These are phyloP conservation scores for Elaeagnus macrophylla DNA, from an alignment of 306 rosid species.

Conservation along the genomic window DNA sequence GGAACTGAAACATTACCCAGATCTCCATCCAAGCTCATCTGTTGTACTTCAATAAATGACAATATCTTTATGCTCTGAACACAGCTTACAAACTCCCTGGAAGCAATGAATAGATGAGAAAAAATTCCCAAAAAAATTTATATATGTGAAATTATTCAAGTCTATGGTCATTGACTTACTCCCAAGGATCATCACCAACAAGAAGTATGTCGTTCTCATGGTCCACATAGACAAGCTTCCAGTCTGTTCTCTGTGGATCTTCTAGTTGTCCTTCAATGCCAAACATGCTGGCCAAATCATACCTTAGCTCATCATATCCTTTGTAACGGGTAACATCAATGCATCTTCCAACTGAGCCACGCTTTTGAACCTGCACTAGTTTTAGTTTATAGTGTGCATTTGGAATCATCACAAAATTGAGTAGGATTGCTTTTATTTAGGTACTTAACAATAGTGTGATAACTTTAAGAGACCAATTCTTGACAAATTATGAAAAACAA, in stretches of 20 bases:
- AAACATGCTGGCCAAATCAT: conserved; percentile 91
- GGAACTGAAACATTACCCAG: conserved; percentile 66
- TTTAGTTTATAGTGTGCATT: conserved; percentile 10
- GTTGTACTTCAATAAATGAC: conserved; percentile 86
- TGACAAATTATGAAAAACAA: too few relatives aligned
- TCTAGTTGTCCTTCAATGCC: conserved; percentile 97
- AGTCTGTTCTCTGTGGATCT: conserved; percentile 87
- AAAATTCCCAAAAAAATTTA: neutral
- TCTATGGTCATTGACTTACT: conserved; percentile 46
- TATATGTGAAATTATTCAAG: conserved; percentile 4
- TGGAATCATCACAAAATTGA: neutral
- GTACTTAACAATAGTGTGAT: too few relatives aligned
- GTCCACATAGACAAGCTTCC: conserved; percentile 95
- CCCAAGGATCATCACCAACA: conserved; percentile 99
- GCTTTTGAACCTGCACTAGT: conserved; percentile 79
- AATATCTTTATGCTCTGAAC: conserved; percentile 95
- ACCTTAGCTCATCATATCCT: conserved; percentile 77
- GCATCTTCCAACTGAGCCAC: conserved; percentile 98
- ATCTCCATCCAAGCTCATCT: conserved; percentile 95
- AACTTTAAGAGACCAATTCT: too few relatives aligned
- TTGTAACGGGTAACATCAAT: conserved; percentile 90
- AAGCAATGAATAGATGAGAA: conserved; percentile 4
- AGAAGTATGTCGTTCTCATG: conserved; percentile 97
- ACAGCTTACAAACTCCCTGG: conserved; percentile 93
- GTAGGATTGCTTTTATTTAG: too few relatives aligned